Evolutionary conservation across 345 rosid genomes (phyloP).

Genomic region (Fremontodendron californicum): DNA sequence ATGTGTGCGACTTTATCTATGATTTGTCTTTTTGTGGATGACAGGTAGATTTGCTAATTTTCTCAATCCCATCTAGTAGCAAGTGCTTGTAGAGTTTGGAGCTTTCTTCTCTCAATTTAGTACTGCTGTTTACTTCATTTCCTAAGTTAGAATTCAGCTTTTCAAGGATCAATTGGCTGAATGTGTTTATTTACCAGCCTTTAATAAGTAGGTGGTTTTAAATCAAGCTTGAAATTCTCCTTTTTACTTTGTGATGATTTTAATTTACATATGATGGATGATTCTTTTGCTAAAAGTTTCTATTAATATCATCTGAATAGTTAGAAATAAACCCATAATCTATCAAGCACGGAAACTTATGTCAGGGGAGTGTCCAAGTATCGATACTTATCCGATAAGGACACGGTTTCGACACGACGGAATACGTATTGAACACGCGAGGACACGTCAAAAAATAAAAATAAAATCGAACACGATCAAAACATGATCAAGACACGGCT

Average conservation of each 20-base stretch:
- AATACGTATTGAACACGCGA: no score
- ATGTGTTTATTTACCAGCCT: constrained; percentile 10
- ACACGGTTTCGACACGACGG: no score
- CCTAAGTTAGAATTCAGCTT: constrained; percentile 20
- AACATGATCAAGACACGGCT: no score
- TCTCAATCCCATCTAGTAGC: constrained; percentile 71
- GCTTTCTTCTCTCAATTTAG: not conserved
- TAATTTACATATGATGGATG: not conserved
- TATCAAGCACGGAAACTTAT: no score
- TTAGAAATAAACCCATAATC: constrained; percentile 4
- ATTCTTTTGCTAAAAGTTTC: constrained; percentile 5
- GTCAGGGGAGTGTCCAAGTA: no score
- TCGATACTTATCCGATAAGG: no score
- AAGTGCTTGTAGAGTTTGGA: constrained; percentile 10
- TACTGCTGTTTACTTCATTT: constrained; percentile 15
- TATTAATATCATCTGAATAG: constrained; percentile 1
- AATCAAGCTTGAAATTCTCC: not conserved
- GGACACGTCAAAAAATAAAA: no score
- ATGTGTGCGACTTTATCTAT: not conserved
- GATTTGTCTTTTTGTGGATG: constrained; percentile 20
- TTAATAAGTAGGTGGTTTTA: no score
- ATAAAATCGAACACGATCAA: no score
- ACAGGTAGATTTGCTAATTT: constrained; percentile 77
- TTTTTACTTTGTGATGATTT: constrained; percentile 8
- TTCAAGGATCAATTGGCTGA: constrained; percentile 18